These are phyloP conservation scores for Termitomyces sp. DNA, from an alignment of 768 basidiomycete genomes.

Conservation along the genomic window DNA sequence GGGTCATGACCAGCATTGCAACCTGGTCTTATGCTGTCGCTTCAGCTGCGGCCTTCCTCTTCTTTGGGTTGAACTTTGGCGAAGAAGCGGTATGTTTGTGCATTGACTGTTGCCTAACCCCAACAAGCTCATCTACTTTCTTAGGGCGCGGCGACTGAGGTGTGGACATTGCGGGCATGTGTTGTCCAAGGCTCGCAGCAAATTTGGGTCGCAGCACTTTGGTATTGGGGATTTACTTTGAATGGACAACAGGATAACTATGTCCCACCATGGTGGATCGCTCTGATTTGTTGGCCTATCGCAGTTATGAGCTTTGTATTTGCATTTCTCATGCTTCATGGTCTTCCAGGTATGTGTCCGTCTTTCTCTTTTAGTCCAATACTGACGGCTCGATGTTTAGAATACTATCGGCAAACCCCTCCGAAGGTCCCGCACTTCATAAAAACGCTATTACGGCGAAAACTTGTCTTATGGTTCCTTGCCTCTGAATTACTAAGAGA, in stretches of 20 bases:
- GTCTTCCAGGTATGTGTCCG: slow-evolving; percentile 64
- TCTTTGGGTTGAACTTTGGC: slow-evolving; percentile 95
- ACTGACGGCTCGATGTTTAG: slow-evolving; percentile 28
- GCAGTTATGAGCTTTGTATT: slow-evolving; percentile 70
- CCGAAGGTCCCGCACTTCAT: slow-evolving; percentile 94
- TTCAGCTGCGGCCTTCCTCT: slow-evolving; percentile 89
- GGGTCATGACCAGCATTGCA: slow-evolving; percentile 66
- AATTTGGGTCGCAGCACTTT: slow-evolving; percentile 91
- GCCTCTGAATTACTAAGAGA: slow-evolving; percentile 89
- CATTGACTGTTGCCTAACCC: neutral
- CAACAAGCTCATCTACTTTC: slow-evolving; percentile 2
- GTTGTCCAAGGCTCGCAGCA: slow-evolving; percentile 94
- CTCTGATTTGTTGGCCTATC: slow-evolving; percentile 76
- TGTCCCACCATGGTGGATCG: slow-evolving; percentile 80
- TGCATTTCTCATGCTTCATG: slow-evolving; percentile 78
- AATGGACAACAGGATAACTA: slow-evolving; percentile 46
- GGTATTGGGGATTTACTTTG: slow-evolving; percentile 92
- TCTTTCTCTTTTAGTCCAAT: neutral
- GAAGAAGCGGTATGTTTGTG: slow-evolving; percentile 76
- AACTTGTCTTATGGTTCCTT: slow-evolving; percentile 93
- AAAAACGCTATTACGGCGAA: slow-evolving; percentile 82
- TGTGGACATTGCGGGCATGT: slow-evolving; percentile 89
- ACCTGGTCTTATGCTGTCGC: slow-evolving; percentile 91
- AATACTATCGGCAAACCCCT: slow-evolving; percentile 88
- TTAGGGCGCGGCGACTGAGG: slow-evolving; percentile 89